Conservation (phyloP, 345 rosid genomes). For the Populus ilicifolia region DNA sequence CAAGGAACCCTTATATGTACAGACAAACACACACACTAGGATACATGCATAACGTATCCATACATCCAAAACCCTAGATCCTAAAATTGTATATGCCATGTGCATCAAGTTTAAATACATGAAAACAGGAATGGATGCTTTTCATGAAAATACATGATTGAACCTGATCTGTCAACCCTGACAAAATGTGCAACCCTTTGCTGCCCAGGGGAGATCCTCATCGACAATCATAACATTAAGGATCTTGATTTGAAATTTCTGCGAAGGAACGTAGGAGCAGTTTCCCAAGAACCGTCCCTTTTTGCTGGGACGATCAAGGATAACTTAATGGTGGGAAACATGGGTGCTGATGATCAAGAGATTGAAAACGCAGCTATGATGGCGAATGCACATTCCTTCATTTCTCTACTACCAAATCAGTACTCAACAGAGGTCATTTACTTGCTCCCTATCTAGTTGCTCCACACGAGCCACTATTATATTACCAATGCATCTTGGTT, state of each 20-base stretch:
- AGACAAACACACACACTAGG: not conserved
- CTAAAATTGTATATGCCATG: not conserved
- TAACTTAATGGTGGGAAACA: conserved; percentile 54
- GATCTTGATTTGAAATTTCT: conserved; percentile 51
- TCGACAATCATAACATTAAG: conserved; percentile 49
- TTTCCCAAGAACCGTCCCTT: conserved; percentile 61
- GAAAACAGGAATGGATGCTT: not conserved
- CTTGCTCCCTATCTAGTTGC: too few relatives aligned
- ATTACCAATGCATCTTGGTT: too few relatives aligned
- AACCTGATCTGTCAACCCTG: not conserved
- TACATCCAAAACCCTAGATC: not conserved
- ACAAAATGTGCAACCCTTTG: not conserved
- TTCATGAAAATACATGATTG: not conserved
- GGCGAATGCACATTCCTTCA: conserved; percentile 57
- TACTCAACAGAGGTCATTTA: conserved; percentile 43
- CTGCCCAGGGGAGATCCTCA: conserved; percentile 41
- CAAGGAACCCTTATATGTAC: too few relatives aligned
- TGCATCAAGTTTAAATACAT: not conserved
- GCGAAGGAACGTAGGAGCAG: conserved; percentile 47
- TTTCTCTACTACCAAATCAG: conserved; percentile 50
- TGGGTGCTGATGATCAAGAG: conserved; percentile 46
- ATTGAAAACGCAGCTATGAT: conserved; percentile 43
- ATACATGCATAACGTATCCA: too few relatives aligned
- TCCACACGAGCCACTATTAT: too few relatives aligned
- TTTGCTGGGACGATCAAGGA: conserved; percentile 59